phyloP scores from a whole-genome alignment of 805 yeast genomes.

The Lipomyces yamadae region DNA sequence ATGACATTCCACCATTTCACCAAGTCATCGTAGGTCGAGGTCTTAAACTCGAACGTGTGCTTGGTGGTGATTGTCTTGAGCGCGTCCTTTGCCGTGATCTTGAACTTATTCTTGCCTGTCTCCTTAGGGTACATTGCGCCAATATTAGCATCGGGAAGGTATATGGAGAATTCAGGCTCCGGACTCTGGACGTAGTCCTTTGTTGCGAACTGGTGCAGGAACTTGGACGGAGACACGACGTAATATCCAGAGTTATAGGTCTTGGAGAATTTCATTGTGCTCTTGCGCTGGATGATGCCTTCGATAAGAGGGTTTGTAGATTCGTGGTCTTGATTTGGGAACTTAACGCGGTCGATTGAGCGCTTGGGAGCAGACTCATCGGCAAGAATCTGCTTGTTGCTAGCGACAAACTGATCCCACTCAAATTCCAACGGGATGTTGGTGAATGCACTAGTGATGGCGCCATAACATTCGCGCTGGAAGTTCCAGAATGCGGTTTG shows the following conservation, averaged over 20 bases:
- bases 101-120: conserved; percentile 50
- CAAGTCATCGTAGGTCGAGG: conserved; percentile 53
- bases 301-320: conserved; percentile 54
- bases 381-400: conserved; percentile 47
- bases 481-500: conserved; percentile 45
- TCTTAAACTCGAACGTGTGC: conserved; percentile 50
- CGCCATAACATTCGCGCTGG: conserved; percentile 43
- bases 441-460: conserved; percentile 45
- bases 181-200: conserved; percentile 51
- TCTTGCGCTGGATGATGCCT: conserved; percentile 54
- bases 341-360: conserved; percentile 46
- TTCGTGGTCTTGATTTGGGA: conserved; percentile 50
- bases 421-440: conserved; percentile 50
- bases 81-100: conserved; percentile 53
- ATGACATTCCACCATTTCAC: conserved; percentile 54
- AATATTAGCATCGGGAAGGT: conserved; percentile 54
- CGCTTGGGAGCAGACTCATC: conserved; percentile 48
- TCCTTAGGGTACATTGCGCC: conserved; percentile 46
- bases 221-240: conserved; percentile 54
- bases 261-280: conserved; percentile 50
- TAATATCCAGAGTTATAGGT: conserved; percentile 52
- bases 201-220: conserved; percentile 54
- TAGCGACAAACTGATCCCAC: conserved; percentile 51
- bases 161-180: conserved; percentile 54
- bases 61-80: conserved; percentile 44